Evolutionary conservation across 2,329 filamentous ascomycete species (phyloP).

Genomic region (Decorospora gaudefroyi): DNA sequence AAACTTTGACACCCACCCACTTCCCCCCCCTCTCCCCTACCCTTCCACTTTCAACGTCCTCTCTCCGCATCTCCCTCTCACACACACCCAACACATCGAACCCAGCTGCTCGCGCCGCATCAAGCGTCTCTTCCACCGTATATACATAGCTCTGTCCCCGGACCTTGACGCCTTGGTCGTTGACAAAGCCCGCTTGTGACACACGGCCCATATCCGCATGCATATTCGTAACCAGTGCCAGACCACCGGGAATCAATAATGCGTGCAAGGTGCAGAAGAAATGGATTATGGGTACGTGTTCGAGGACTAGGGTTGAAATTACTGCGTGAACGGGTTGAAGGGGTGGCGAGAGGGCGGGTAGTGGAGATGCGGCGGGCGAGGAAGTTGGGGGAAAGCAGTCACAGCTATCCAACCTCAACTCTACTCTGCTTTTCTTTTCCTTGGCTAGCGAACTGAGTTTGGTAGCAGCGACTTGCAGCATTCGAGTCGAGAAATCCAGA

Average conservation of each 20-base stretch:
- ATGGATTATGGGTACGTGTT: slow-evolving; percentile 60
- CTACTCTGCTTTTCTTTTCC: neutral
- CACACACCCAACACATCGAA: slow-evolving; percentile 35
- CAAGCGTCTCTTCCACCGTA: slow-evolving; percentile 57
- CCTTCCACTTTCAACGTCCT: slow-evolving; percentile 35
- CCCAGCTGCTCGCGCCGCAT: slow-evolving; percentile 49
- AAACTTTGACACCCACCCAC: slow-evolving; percentile 49
- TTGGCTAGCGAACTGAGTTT: slow-evolving; percentile 34
- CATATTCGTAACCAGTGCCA: slow-evolving; percentile 69
- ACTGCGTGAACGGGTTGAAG: slow-evolving; percentile 51
- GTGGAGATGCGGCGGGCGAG: slow-evolving; percentile 25
- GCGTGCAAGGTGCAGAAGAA: slow-evolving; percentile 56
- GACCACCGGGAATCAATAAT: slow-evolving; percentile 53
- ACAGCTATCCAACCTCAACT: slow-evolving; percentile 28
- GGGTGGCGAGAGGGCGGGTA: slow-evolving; percentile 15
- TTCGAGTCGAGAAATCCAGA: slow-evolving; percentile 61
- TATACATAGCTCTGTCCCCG: slow-evolving; percentile 64
- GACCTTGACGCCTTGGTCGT: slow-evolving; percentile 59
- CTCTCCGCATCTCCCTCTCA: slow-evolving; percentile 40
- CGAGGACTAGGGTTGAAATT: slow-evolving; percentile 66
- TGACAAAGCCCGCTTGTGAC: slow-evolving; percentile 66
- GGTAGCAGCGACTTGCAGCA: slow-evolving; percentile 59
- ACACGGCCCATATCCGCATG: slow-evolving; percentile 65
- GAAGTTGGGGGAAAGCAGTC: slow-evolving; percentile 39
- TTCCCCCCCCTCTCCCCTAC: slow-evolving; percentile 47